A percentile compares a stretch with the other conserved stretches of the same genome.
These are phyloP conservation scores for Volvox carteri DNA, from an alignment of 163 green algal genomes.

Conservation along the genomic window DNA sequence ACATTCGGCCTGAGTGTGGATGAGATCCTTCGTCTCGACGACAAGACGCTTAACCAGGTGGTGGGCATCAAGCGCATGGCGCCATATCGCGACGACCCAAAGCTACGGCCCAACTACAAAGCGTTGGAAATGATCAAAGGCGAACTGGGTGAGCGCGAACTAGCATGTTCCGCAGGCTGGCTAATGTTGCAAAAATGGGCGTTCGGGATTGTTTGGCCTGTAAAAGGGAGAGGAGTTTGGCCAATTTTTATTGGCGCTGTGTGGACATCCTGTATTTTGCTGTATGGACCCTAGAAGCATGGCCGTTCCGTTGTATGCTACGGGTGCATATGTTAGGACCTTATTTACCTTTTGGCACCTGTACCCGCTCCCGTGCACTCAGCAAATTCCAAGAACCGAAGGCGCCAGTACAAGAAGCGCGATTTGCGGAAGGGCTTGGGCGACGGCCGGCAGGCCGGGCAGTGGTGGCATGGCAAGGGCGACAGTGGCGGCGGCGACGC, in stretches of 20 bases:
- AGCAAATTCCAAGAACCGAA: constrained; percentile 21
- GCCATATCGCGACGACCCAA: constrained; percentile 88
- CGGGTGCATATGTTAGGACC: no score
- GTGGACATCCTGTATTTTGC: no score
- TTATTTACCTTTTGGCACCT: not conserved
- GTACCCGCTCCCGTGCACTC: not conserved
- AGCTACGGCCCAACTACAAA: constrained; percentile 78
- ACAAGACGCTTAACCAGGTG: constrained; percentile 75
- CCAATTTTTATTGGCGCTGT: no score
- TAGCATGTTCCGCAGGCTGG: no score
- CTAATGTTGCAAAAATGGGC: no score
- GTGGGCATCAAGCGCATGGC: constrained; percentile 92
- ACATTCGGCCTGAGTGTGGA: constrained; percentile 87
- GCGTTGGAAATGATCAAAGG: constrained; percentile 71
- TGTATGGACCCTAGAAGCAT: no score
- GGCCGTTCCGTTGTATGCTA: no score
- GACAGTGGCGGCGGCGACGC: not conserved
- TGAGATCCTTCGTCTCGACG: constrained; percentile 87
- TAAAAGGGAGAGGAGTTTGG: no score
- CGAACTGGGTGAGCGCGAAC: constrained; percentile 23
- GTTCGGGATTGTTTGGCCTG: no score
- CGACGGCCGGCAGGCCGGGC: not conserved
- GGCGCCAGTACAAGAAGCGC: constrained; percentile 45
- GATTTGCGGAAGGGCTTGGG: not conserved
- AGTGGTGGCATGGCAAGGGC: not conserved